Conservation (phyloP, 1,139 yeast species). For the Pichia sp. region DNA sequence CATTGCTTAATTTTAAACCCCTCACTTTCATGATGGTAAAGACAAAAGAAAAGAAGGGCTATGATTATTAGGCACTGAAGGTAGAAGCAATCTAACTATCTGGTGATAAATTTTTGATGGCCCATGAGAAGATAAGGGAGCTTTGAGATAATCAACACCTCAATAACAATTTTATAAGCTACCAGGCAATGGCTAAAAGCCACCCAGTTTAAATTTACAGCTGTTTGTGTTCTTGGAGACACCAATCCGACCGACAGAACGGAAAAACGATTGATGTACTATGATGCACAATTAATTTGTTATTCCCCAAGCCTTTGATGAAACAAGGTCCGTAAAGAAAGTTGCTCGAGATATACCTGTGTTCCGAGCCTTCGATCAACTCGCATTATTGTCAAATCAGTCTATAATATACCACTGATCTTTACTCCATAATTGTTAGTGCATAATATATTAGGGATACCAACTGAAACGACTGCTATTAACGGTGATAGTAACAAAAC, state of each 20-base stretch:
- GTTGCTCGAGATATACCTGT: neutral
- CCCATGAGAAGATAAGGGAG: too few species aligned
- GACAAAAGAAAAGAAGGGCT: too few species aligned
- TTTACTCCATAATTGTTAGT: neutral
- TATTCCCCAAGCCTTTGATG: slow-evolving; percentile 17
- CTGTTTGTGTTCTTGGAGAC: slow-evolving; percentile 35
- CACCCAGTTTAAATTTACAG: neutral
- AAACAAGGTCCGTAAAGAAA: neutral
- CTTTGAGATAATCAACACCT: neutral
- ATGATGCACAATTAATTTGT: slow-evolving; percentile 29
- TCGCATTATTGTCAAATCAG: neutral
- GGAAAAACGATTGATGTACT: slow-evolving; percentile 29
- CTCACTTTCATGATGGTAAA: too few species aligned
- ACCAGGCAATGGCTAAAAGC: too few species aligned
- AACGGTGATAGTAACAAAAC: slow-evolving; percentile 20
- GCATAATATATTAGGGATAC: neutral
- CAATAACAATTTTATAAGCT: too few species aligned
- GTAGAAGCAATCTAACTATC: too few species aligned
- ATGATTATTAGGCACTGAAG: too few species aligned
- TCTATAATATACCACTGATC: neutral
- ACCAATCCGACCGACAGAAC: slow-evolving; percentile 28
- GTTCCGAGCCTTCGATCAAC: neutral
- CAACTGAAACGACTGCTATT: slow-evolving; percentile 16
- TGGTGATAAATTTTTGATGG: too few species aligned
- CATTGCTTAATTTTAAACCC: slow-evolving; percentile 4